Evolutionary conservation across 768 basidiomycete genomes (phyloP), one percentile per base, ranked within the genome.

Genomic region (Mycena polygramma): DNA sequence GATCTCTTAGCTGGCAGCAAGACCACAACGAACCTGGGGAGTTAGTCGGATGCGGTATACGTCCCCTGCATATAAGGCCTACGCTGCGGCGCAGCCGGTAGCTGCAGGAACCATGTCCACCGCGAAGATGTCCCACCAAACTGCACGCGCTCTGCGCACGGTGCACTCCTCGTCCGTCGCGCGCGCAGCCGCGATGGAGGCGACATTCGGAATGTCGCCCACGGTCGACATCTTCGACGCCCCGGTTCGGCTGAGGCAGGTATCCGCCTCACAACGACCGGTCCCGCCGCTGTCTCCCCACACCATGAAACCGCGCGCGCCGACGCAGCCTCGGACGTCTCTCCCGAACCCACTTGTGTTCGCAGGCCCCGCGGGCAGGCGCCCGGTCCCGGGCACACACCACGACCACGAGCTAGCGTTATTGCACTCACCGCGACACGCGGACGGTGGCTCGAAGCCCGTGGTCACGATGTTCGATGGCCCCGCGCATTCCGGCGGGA

Each of bases 161-260:
- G 52, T 69, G 2, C 62, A 69, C 41, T 57, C 62, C 4, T 63
- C 68, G 0, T 20, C 68, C 11, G 39, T 39, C 39, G 24, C 62
- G 3, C 61, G 62, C 37, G 68, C 68, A n/a, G 48, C 48, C 20
- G 37, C 61, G 5, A 7, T 22, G 19, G 49, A 41, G 14, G 37
- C 15, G 2, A 20, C 58, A 2, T 43, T 55, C 43, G 41, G 30
- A n/a, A 2, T 70, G 20, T 59, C 69, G 15, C 69, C 63, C 22
- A 61, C 63, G 11, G 41, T 70, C 43, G 63, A 70, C 41, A 70
- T 70, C n/a, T 70, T 70, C 52, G 58, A 70, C 57, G 63, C 55
- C 30, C 63, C 69, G 1, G 39, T 43, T 5, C 49, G 63, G 15
- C 63, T 70, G 26, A 51, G 57, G 39, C 14, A 26, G 45, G 2